phyloP scores from a whole-genome alignment of 495 filamentous ascomycete species.

The Chaetomium fimeti region DNA sequence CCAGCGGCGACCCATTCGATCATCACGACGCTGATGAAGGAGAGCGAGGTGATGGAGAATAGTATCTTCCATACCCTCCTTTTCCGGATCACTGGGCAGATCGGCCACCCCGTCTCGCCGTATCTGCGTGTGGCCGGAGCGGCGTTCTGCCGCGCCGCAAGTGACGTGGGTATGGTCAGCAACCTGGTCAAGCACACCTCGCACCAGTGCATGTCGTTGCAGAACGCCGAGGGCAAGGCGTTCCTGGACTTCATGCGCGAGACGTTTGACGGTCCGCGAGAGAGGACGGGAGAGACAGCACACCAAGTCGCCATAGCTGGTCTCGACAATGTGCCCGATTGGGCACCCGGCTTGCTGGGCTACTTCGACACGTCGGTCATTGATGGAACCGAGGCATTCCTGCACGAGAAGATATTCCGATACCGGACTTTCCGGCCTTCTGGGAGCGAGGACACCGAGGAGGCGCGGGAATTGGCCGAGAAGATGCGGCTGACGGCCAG shows the following conservation, averaged over 20 bases:
- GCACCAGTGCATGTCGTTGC: conserved; percentile 41
- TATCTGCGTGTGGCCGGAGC: conserved; percentile 39
- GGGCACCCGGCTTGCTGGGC: conserved; percentile 66
- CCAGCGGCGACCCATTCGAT: conserved; percentile 43
- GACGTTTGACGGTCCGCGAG: conserved; percentile 33
- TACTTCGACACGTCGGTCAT: conserved; percentile 59
- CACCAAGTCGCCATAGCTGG: conserved; percentile 33
- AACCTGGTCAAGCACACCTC: conserved; percentile 39
- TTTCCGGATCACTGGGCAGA: conserved; percentile 37
- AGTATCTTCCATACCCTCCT: conserved; percentile 37
- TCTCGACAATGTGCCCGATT: conserved; percentile 57
- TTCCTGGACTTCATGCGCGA: conserved; percentile 46
- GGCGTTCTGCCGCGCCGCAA: conserved; percentile 40
- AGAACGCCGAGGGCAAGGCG: conserved; percentile 41
- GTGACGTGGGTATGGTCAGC: conserved; percentile 27
- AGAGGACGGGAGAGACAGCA: conserved; percentile 26
- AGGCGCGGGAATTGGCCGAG: conserved; percentile 27
- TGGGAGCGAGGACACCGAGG: conserved; percentile 26
- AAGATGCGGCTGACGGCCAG: conserved; percentile 37
- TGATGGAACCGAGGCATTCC: conserved; percentile 52
- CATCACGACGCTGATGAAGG: conserved; percentile 43
- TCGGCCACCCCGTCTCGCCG: conserved; percentile 33
- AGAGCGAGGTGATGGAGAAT: conserved; percentile 37
- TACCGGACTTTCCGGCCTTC: conserved; percentile 31
- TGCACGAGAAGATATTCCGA: conserved; percentile 57